Evolutionary conservation across 2,329 filamentous ascomycete species (phyloP).

Genomic region (Aspergillus novofumigatus): DNA sequence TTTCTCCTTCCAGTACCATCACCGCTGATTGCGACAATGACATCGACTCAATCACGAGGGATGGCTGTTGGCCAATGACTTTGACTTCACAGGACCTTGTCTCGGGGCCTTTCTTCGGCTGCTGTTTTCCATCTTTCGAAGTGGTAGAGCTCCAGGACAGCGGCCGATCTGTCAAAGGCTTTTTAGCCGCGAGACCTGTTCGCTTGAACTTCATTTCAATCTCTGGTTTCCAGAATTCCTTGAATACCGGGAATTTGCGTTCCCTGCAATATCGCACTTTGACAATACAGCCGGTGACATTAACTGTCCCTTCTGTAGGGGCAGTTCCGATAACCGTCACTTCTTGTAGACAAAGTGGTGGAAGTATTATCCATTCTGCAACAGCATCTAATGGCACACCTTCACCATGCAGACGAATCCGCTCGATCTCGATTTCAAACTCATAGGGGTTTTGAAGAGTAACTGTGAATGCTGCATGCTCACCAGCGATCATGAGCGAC

Average conservation of each 20-base stretch:
- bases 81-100: constrained; percentile 52
- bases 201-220: constrained; percentile 70
- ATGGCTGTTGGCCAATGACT: constrained; percentile 75
- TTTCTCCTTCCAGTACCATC: constrained; percentile 91
- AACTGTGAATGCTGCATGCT: constrained; percentile 72
- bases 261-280: constrained; percentile 78
- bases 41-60: constrained; percentile 69
- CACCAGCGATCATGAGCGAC: constrained; percentile 70
- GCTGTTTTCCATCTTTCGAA: constrained; percentile 32
- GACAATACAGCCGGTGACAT: constrained; percentile 72
- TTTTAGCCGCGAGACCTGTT: constrained; percentile 61
- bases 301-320: constrained; percentile 62
- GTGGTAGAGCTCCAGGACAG: constrained; percentile 42
- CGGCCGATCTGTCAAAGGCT: constrained; percentile 45
- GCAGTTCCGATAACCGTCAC: constrained; percentile 68
- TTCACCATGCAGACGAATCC: constrained; percentile 67
- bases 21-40: constrained; percentile 78
- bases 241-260: constrained; percentile 79
- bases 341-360: constrained; percentile 77
- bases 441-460: constrained; percentile 93
- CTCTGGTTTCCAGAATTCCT: constrained; percentile 68
- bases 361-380: constrained; percentile 63
- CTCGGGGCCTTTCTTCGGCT: constrained; percentile 32
- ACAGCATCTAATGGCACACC: constrained; percentile 68
- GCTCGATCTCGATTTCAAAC: constrained; percentile 85